Evolutionary conservation across 352 stramenopile species (phyloP), one percentile per base, ranked within the genome.

Genomic region (Lagenidium giganteum): DNA sequence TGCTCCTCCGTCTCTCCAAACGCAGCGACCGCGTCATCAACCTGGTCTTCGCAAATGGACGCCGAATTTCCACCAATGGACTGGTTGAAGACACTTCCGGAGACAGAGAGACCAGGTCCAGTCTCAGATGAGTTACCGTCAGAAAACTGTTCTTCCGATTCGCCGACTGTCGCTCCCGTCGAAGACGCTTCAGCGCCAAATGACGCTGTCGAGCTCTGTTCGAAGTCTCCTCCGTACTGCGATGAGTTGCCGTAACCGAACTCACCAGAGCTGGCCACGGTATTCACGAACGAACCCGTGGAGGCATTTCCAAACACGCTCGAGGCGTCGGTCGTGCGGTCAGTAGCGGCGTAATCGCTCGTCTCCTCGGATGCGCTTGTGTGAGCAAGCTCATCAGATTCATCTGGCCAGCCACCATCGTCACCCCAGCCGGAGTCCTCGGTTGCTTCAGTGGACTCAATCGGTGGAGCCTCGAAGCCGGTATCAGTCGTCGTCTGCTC

Each of bases 11-110:
- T 81, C 11, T 66, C 68, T 40, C 67, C 71, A 35, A 83, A 79
- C 11, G 67, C 70, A 16, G 71, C 81, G 13, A 74, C 74, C 36
- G 75, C 70, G 8, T 64, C 65, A 9, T 75, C 88, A 7, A 67
- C 83, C 32, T 83, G 73, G 0, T 72, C 75, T 31, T 91, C 79
- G 27, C 73, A 82, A 82, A 57, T 91, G 75, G 0, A 76, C 88
- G 7, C 77, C 68, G 16, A 88, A 88, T 5, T n/a, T n/a, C n/a
- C n/a, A n/a, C 70, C 75, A 54, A 81, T 91, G 5, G 75, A 88
- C 13, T 73, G 85, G 14, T 77, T 70, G 39, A 86, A 64, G 21
- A 82, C 70, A 22, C 79, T 91, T 14, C 75, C n/a, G n/a, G n/a
- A n/a, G n/a, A n/a, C n/a, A n/a, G n/a, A n/a, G n/a, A n/a, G n/a